Evolutionary conservation across 768 basidiomycete genomes (phyloP).

Genomic region (Russula vinacea): DNA sequence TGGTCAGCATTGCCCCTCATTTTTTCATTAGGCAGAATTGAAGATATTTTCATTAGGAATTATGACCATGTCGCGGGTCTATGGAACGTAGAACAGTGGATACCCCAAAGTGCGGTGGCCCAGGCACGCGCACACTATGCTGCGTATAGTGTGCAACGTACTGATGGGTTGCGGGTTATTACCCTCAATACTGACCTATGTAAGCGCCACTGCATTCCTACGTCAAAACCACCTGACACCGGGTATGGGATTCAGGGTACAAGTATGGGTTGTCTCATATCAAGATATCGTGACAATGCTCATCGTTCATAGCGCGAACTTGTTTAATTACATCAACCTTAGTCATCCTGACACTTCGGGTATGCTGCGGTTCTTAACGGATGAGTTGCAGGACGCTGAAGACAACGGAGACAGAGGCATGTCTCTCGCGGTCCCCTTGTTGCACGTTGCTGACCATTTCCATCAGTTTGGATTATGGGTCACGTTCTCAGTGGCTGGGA

Average conservation of each 20-base stretch:
- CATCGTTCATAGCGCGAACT: slow-evolving; percentile 50
- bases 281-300: background rate
- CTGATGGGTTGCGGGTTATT: slow-evolving; percentile 68
- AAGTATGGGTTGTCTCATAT: slow-evolving; percentile 30
- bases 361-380: slow-evolving; percentile 73
- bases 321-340: slow-evolving; percentile 76
- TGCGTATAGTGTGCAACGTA: slow-evolving; percentile 65
- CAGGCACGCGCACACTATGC: slow-evolving; percentile 67
- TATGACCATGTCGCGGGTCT: slow-evolving; percentile 71
- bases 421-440: background rate
- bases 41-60: slow-evolving; percentile 47
- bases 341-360: slow-evolving; percentile 66
- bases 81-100: slow-evolving; percentile 71
- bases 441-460: background rate
- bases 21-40: background rate
- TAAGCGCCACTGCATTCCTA: slow-evolving; percentile 38
- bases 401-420: slow-evolving; percentile 68
- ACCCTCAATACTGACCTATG: slow-evolving; percentile 77
- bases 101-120: slow-evolving; percentile 53
- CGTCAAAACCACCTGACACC: slow-evolving; percentile 14
- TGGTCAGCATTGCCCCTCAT: slow-evolving; percentile 43
- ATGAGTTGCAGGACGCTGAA: slow-evolving; percentile 75
- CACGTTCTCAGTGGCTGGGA: slow-evolving; percentile 68
- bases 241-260: slow-evolving; percentile 22
- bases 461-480: slow-evolving; percentile 50